Evolutionary conservation across 2,329 filamentous ascomycete species (phyloP), one percentile per base, ranked within the genome.

Genomic region (Penicillium sclerotigenum): DNA sequence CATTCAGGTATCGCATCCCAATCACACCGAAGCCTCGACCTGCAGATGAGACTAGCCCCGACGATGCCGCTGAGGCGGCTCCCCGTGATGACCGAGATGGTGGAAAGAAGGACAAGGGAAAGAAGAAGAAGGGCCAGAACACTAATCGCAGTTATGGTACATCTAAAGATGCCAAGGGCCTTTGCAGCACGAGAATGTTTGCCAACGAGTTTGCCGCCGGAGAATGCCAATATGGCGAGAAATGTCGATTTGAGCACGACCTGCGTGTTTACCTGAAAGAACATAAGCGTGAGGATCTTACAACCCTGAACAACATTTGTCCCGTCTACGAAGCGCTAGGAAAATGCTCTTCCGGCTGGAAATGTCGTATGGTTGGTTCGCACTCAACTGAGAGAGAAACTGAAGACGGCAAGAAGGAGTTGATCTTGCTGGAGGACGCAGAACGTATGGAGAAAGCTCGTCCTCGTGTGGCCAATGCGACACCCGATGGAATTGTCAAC

Each of bases 321-420:
- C 93, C 92, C 0, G 83, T 96, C 9, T 97, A 86, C 73, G 87
- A 90, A 62, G 79, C 80, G 16, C 84, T 87, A 61, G 92, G 92
- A 13, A 84, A 81, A 59, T 99, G 94, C 67, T 82, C 84, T 47
- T 84, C 88, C 14, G 94, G 94, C 6, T 99, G 93, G 92, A 96
- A 93, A 72, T 99, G 94, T 72, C 88, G 93, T 22, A 96, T 97
- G 69, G 88, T 90, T 33, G 83, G 83, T 60, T 95, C 90, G 60
- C 94, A 99, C 75, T 94, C 91, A 66, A 81, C 86, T 59, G 93
- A 97, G 75, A 75, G 89, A 24, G 84, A 89, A 62, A 85, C 80
- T 20, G 86, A 87, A 52, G 92, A 96, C 71, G 93, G 91, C 9
- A 83, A 84, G 63, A 91, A 89, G 67, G 93, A 97, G 75, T 76